phyloP scores from a whole-genome alignment of 192 early-diverging fungal species.

The Coemansia sp. region DNA sequence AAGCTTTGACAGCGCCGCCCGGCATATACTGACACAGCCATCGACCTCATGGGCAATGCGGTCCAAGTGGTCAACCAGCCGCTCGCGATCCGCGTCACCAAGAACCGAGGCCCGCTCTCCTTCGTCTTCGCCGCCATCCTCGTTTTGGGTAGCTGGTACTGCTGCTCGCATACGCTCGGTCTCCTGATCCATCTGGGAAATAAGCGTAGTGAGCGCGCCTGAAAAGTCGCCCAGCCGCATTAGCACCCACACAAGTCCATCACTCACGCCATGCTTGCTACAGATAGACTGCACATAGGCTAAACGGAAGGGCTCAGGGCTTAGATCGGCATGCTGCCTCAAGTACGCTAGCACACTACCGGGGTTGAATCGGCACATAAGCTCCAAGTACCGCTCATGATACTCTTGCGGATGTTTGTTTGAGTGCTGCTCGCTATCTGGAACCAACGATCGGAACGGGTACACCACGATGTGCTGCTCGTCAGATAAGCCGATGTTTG shows the following conservation, averaged over 20 bases:
- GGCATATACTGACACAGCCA: conserved; percentile 41
- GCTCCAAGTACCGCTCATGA: conserved; percentile 48
- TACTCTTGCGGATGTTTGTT: conserved; percentile 33
- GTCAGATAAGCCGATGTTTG: conserved; percentile 38
- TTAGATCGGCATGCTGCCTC: conserved; percentile 28
- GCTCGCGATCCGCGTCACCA: conserved; percentile 38
- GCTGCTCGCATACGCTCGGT: conserved; percentile 17
- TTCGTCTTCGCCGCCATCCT: background rate
- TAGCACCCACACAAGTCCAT: conserved; percentile 47
- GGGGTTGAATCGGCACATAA: conserved; percentile 41
- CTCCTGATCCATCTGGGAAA: conserved; percentile 30
- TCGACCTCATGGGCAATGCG: conserved; percentile 19
- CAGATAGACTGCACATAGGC: conserved; percentile 34
- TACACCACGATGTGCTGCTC: conserved; percentile 50
- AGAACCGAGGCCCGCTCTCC: conserved; percentile 1
- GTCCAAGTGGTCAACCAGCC: conserved; percentile 35
- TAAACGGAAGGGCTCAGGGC: conserved; percentile 38
- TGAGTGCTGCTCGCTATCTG: conserved; percentile 10
- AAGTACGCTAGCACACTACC: conserved; percentile 33
- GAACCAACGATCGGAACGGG: conserved; percentile 37
- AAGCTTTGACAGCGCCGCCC: conserved; percentile 26
- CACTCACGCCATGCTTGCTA: conserved; percentile 18
- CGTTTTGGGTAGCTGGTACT: conserved; percentile 4
- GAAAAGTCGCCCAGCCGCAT: conserved; percentile 48
- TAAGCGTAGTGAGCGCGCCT: conserved; percentile 38